A percentile compares a stretch with the other conserved stretches of the same genome.
Evolutionary conservation across 768 basidiomycete genomes (phyloP).

Genomic region (Psilocybe cubensis): DNA sequence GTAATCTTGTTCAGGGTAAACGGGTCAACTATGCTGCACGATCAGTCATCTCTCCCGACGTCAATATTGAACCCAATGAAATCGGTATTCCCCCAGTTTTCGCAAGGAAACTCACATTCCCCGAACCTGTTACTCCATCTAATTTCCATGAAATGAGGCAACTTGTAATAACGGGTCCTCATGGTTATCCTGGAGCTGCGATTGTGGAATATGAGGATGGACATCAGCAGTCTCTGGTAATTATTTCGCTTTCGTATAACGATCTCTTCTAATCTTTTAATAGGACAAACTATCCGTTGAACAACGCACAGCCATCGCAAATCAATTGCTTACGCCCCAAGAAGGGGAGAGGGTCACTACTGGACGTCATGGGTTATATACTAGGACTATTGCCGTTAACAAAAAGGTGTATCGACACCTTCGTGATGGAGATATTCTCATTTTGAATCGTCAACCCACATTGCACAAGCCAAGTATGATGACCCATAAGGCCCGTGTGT

Average conservation of each 20-base stretch:
- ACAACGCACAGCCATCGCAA: constrained; percentile 93
- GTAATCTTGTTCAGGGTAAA: constrained; percentile 70
- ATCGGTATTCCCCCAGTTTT: constrained; percentile 98
- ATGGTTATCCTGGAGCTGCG: constrained; percentile 88
- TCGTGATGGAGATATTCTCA: constrained; percentile 91
- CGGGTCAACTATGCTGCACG: constrained; percentile 99
- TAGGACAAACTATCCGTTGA: constrained; percentile 90
- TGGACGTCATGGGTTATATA: constrained; percentile 62
- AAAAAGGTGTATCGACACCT: constrained; percentile 98
- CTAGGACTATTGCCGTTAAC: constrained; percentile 80
- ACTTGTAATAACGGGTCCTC: constrained; percentile 89
- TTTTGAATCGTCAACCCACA: constrained; percentile 97
- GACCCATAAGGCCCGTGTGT: constrained; percentile 90
- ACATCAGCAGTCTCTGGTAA: constrained; percentile 80
- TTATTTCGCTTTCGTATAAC: neutral
- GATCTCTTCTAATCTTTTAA: neutral
- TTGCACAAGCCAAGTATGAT: constrained; percentile 99
- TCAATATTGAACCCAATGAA: constrained; percentile 98
- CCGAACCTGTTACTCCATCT: constrained; percentile 92
- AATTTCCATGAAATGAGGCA: constrained; percentile 90
- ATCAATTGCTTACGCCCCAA: constrained; percentile 91
- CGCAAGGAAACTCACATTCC: constrained; percentile 94
- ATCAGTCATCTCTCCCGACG: constrained; percentile 99
- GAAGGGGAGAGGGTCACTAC: constrained; percentile 62
- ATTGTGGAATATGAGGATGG: constrained; percentile 98